Evolutionary conservation across 768 basidiomycete species (phyloP).

Genomic region (Daedaleopsis sinensis): DNA sequence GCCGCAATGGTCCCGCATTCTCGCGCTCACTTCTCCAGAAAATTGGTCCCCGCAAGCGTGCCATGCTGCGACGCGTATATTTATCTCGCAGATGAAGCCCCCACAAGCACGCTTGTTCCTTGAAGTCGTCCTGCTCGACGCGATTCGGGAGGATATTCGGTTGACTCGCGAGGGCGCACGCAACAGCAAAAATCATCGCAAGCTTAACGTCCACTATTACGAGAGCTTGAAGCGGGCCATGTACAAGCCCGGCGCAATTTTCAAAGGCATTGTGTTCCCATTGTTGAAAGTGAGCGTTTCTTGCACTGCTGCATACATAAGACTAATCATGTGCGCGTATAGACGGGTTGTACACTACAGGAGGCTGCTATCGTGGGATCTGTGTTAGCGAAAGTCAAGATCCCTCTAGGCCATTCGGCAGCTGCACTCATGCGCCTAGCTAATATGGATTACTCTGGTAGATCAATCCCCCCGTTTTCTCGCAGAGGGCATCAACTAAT

Average conservation of each 20-base stretch:
- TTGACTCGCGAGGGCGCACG: constrained; percentile 40
- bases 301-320: not conserved
- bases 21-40: constrained; percentile 90
- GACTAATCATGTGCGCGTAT: not conserved
- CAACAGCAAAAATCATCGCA: constrained; percentile 59
- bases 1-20: constrained; percentile 93
- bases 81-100: constrained; percentile 97
- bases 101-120: constrained; percentile 91
- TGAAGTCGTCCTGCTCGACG: constrained; percentile 88
- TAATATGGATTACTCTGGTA: constrained; percentile 95
- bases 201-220: constrained; percentile 91
- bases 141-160: constrained; percentile 85
- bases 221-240: constrained; percentile 89
- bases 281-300: constrained; percentile 75
- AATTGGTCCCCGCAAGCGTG: constrained; percentile 97
- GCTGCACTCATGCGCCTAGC: constrained; percentile 93
- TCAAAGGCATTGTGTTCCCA: constrained; percentile 97
- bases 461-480: constrained; percentile 1
- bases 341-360: constrained; percentile 86
- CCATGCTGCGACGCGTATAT: constrained; percentile 90
- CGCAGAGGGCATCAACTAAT: not conserved
- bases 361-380: constrained; percentile 96
- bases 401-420: constrained; percentile 96
- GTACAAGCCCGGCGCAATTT: constrained; percentile 97
- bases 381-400: constrained; percentile 85